phyloP scores from a whole-genome alignment of 306 rosid species.

The Vigna radiata region DNA sequence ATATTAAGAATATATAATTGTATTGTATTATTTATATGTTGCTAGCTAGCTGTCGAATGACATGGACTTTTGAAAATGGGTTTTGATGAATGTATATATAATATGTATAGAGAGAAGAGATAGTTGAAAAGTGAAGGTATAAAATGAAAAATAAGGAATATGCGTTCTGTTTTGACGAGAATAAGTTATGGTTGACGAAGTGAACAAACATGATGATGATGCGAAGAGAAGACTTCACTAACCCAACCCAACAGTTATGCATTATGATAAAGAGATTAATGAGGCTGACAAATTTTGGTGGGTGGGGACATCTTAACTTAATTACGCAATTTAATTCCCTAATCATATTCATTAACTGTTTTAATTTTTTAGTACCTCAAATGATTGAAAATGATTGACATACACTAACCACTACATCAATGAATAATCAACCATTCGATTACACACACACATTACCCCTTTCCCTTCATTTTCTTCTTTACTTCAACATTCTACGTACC shows the following conservation, averaged over 20 bases:
- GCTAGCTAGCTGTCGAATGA: conserved; percentile 34
- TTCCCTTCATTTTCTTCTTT: background rate
- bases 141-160: conserved; percentile 40
- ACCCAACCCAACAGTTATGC: too few species aligned
- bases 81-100: background rate
- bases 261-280: conserved; percentile 25
- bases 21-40: too few species aligned
- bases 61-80: background rate
- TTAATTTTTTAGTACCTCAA: conserved; percentile 41
- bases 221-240: conserved; percentile 37
- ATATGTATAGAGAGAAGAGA: too few species aligned
- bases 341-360: conserved; percentile 44
- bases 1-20: too few species aligned
- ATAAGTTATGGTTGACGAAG: conserved; percentile 40
- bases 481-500: background rate
- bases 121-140: too few species aligned
- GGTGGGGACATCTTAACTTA: conserved; percentile 45
- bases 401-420: conserved; percentile 45
- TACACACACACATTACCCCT: conserved; percentile 19
- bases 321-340: conserved; percentile 45
- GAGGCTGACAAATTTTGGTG: conserved; percentile 51
- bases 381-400: conserved; percentile 72
- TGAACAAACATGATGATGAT: conserved; percentile 41
- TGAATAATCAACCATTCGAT: conserved; percentile 8
- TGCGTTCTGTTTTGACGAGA: conserved; percentile 40